A percentile compares a stretch with the other conserved stretches of the same genome.
Conservation (phyloP, 805 yeast genomes). For the Clavispora carvajalis region DNA sequence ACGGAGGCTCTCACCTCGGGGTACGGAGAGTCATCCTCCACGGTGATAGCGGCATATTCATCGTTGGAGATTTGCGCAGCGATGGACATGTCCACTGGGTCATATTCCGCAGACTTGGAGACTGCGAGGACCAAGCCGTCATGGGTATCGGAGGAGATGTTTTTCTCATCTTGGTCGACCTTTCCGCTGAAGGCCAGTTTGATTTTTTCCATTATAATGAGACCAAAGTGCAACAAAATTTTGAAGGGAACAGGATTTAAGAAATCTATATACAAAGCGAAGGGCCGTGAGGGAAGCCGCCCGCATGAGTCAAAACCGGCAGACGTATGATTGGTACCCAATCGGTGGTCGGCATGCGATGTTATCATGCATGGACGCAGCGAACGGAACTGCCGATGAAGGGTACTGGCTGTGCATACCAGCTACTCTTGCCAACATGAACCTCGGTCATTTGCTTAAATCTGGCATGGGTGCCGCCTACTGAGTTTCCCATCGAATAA, state of each 20-base stretch:
- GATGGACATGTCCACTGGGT: conserved; percentile 12
- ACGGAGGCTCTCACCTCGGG: conserved; percentile 65
- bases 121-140: conserved; percentile 8
- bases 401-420: neutral
- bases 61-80: conserved; percentile 13
- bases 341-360: neutral
- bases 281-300: neutral
- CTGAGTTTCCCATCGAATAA: too few species aligned
- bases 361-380: neutral
- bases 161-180: conserved; percentile 9
- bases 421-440: too few species aligned
- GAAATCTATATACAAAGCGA: neutral
- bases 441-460: too few species aligned
- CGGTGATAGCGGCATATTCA: conserved; percentile 14
- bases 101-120: conserved; percentile 14
- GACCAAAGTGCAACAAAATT: too few species aligned
- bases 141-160: conserved; percentile 5
- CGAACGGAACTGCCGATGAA: neutral
- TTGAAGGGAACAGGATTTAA: neutral
- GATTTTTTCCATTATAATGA: conserved; percentile 15
- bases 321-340: too few species aligned
- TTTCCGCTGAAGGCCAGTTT: conserved; percentile 9
- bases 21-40: conserved; percentile 40
- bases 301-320: too few species aligned
- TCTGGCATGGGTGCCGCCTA: too few species aligned